These are phyloP conservation scores for Allium cepa DNA, from an alignment of 106 monocot species.

Conservation along the genomic window DNA sequence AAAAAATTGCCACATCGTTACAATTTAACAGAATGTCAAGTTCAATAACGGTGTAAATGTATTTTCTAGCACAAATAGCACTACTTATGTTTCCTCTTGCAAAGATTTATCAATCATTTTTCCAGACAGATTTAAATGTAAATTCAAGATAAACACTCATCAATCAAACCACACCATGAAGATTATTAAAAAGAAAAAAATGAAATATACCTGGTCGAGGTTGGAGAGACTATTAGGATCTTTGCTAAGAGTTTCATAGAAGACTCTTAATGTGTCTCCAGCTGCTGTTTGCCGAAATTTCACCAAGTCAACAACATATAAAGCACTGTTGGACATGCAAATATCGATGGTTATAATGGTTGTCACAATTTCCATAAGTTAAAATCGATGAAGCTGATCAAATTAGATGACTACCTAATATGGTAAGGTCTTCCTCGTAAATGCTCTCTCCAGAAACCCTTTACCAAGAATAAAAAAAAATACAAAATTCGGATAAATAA, in stretches of 20 bases:
- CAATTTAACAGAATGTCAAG: neutral
- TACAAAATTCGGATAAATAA: too few relatives aligned
- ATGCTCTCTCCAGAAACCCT: constrained; percentile 99
- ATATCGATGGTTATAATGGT: neutral
- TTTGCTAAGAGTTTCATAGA: constrained; percentile 95
- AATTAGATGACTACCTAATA: constrained; percentile 58
- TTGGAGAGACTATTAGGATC: constrained; percentile 98
- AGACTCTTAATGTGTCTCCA: constrained; percentile 81
- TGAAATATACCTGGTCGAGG: constrained; percentile 83
- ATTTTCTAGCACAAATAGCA: neutral
- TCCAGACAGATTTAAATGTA: neutral
- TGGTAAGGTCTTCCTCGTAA: constrained; percentile 89
- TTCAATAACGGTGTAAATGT: neutral
- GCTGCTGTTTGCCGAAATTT: constrained; percentile 96
- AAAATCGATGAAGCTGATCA: neutral
- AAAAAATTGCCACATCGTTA: neutral
- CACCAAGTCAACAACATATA: constrained; percentile 96
- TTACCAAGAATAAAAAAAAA: constrained; percentile 7
- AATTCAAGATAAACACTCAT: neutral
- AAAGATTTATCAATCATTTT: neutral
- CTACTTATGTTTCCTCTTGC: neutral
- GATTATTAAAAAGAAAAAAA: neutral
- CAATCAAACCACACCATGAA: neutral
- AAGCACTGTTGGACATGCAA: constrained; percentile 50
- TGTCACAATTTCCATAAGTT: too few relatives aligned